Base-by-base conservation (phyloP, 2,329 filamentous ascomycete species). In the Immersiporthe knoxdaviesiana region DNA sequence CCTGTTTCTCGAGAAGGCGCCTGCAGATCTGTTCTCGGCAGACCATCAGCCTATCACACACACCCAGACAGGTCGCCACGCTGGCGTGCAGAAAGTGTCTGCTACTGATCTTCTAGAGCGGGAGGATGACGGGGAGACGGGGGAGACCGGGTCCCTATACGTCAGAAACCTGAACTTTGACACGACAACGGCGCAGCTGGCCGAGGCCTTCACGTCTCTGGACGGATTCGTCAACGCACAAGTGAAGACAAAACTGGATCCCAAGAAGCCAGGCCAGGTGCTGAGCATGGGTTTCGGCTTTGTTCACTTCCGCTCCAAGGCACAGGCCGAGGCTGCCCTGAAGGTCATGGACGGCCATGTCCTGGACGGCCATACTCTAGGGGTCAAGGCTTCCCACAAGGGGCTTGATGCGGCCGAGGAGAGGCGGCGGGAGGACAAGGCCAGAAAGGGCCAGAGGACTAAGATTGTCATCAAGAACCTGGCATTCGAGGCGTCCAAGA, bases 401-500 rank as follows among this genome's bases (percentile, higher is more conserved):
- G 93, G 92, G 27, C 85, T 90, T 69, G 94, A 98, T 81, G 93
- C 93, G 24, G 94, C 92, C 1, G 93, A 97, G 78, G 92, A 97
- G 80, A 88, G 92, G 73, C 89, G 91, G 72, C 91, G 91, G 74
- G 91, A 95, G 73, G 94, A 98, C 77, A 89, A 87, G 73, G 90
- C 91, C 64, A 97, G 94, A 85, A 97, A 95, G 80, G 82, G 87
- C 21, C 88, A 90, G 77, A 88, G 89, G 74, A 97, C 94, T 62
- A 98, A 98, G 86, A 91, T 99, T 77, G 91, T 98, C 80, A 91
- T 99, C 84, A 99, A 98, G 85, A 99, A 99, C 83, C 83, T 99
- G 80, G 95, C 96, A 27, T 99, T 99, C 83, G 93, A 98, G 83
- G 91, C 92, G 63, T 91, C 90, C 66, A 97, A 97, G 84, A 96